These are phyloP conservation scores for Centella asiatica DNA, from an alignment of 129 eudicot species.

Conservation along the genomic window DNA sequence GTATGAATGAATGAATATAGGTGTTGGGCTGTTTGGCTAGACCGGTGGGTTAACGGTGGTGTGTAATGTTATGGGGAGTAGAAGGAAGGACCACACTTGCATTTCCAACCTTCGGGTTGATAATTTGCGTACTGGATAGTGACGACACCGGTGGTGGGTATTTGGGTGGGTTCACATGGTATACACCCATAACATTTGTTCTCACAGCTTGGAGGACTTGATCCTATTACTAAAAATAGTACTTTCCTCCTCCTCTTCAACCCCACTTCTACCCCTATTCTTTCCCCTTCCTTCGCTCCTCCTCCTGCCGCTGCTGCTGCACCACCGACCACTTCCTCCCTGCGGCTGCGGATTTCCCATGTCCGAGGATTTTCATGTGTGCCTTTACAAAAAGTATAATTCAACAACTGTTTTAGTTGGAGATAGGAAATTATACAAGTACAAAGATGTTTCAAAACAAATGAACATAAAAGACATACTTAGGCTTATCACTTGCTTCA, in stretches of 20 bases:
- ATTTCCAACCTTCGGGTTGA: constrained; percentile 76
- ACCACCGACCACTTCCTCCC: background rate
- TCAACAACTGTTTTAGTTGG: no score
- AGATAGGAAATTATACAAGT: no score
- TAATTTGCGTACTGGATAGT: constrained; percentile 61
- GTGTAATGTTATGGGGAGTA: constrained; percentile 29
- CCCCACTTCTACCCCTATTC: constrained; percentile 2
- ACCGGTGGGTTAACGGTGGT: background rate
- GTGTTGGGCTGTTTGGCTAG: no score
- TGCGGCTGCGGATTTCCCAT: background rate
- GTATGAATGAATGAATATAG: no score
- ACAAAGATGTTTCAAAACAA: no score
- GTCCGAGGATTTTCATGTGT: no score
- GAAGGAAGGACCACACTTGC: constrained; percentile 67
- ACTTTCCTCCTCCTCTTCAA: no score
- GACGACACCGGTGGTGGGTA: constrained; percentile 44
- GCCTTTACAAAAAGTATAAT: no score
- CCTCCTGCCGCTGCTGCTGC: background rate
- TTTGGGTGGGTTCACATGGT: constrained; percentile 78
- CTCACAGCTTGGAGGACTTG: constrained; percentile 80
- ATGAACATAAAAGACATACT: no score
- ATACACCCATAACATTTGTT: constrained; percentile 71
- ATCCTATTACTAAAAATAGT: constrained; percentile 51
- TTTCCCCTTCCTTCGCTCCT: constrained; percentile 4
- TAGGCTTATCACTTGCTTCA: no score